Base-by-base conservation (phyloP, 1,139 yeast species). In the Suhomyces wounanorum region DNA sequence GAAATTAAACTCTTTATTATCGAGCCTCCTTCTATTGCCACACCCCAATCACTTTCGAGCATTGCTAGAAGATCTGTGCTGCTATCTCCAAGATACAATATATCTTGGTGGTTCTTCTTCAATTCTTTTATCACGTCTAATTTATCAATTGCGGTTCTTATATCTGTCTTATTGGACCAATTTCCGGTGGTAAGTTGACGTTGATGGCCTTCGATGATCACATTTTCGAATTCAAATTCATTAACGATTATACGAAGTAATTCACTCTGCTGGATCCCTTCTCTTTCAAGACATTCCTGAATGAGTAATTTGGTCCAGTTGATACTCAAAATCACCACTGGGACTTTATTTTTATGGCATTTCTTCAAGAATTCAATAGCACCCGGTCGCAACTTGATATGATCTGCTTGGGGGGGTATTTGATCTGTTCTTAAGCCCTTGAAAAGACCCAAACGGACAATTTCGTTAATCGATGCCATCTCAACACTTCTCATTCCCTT, bases 71-170 rank as follows among this genome's bases (percentile, higher is more conserved):
- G 66, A 65, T 87, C 94, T 0, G 89, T 83, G 1, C 79, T 59
- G 54, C 89, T 83, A 59, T 87, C 94, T 0, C 94, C 94, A 14
- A 85, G 69, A 59, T 85, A 86, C 44, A 78, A 65, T 0, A 77
- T 51, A 0, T 52, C 56, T 21, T 55, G 53, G 8, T 54, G 50
- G 17, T 53, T 41, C 8, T 54, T 48, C 18, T 59, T 53, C 1
- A 77, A 54, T 6, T 55, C 41, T 9, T 61, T 47, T 3, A 75
- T 56, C 4, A 70, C 54, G 4, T 64, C 55, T 21, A 69, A 65
- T 61, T 86, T 86, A 61, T 86, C 89, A 7, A 63, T 61, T 0
- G 87, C 88, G 0, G 89, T 84, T 18, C 88, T 68, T 10, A 83
- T 61, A 7, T 61, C 63, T 41, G 55, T 36, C 7, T 45, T 25